phyloP scores from a whole-genome alignment of 352 stramenopile species.

The Globisporangium perplexum region DNA sequence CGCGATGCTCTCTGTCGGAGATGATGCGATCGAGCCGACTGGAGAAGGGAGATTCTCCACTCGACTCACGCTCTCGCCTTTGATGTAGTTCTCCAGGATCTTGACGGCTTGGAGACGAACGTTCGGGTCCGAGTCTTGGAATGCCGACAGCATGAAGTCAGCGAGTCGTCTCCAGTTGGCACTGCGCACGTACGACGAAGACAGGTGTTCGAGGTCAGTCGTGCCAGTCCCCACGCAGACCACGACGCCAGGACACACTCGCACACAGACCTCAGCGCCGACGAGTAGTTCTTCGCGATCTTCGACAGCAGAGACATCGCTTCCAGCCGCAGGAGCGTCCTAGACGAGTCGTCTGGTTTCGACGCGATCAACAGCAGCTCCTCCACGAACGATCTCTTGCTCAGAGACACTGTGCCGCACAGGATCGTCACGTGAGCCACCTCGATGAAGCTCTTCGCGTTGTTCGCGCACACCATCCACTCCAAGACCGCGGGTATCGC shows the following conservation, averaged over 20 bases:
- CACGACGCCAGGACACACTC: background rate
- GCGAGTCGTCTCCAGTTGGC: constrained; percentile 56
- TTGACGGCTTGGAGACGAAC: constrained; percentile 84
- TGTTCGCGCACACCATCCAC: constrained; percentile 63
- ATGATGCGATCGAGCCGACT: background rate
- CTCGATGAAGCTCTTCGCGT: constrained; percentile 33
- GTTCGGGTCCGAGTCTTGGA: constrained; percentile 82
- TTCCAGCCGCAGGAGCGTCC: constrained; percentile 58
- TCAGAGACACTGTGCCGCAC: constrained; percentile 50
- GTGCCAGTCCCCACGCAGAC: too few species aligned
- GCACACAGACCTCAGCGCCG: constrained; percentile 36
- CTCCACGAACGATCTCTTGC: constrained; percentile 65
- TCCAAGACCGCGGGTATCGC: constrained; percentile 52
- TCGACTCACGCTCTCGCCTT: constrained; percentile 37
- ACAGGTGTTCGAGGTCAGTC: background rate
- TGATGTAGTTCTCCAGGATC: constrained; percentile 87
- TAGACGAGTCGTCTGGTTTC: constrained; percentile 43
- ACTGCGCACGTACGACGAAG: constrained; percentile 9
- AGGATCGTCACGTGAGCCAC: constrained; percentile 60
- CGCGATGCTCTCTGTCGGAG: background rate
- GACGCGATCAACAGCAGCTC: constrained; percentile 69
- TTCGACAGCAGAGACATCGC: constrained; percentile 83
- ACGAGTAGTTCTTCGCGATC: constrained; percentile 78
- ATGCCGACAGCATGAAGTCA: constrained; percentile 76
- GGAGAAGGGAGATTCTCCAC: background rate